Conservation (phyloP, 352 stramenopile species). For the Blastocystis sp. region DNA sequence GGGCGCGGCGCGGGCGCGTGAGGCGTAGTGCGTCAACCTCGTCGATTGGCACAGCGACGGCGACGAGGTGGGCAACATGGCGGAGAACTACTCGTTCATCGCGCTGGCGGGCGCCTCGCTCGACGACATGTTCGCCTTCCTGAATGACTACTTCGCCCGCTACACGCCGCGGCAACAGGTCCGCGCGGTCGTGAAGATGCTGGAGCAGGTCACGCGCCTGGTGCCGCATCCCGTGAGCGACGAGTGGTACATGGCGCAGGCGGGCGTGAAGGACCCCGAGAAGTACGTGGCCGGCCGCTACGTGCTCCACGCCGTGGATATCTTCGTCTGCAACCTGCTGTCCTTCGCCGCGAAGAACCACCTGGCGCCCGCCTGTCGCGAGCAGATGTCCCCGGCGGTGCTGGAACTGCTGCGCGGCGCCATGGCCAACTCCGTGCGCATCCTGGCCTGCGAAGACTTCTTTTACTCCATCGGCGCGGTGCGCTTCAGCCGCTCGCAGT, state of each 20-base stretch:
- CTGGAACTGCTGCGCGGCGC: not conserved
- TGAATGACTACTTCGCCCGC: not conserved
- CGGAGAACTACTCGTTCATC: not conserved
- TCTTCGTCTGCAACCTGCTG: not conserved
- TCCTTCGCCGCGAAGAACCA: not conserved
- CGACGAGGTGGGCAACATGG: not conserved
- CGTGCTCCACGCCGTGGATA: not conserved
- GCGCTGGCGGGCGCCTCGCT: not conserved
- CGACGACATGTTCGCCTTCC: conserved; percentile 7
- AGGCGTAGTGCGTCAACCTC: conserved; percentile 9
- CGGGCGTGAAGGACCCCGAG: not conserved
- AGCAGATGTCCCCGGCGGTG: not conserved
- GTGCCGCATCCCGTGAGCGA: not conserved
- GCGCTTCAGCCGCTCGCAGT: conserved; percentile 21
- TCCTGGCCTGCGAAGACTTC: not conserved
- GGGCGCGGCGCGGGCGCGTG: not conserved
- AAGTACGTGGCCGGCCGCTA: not conserved
- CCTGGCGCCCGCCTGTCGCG: not conserved
- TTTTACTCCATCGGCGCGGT: conserved; percentile 18
- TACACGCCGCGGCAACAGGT: not conserved
- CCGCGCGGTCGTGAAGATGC: not conserved
- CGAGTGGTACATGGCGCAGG: not conserved
- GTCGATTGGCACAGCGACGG: conserved; percentile 18
- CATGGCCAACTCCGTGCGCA: not conserved
- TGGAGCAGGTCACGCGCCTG: not conserved